Evolutionary conservation across 225 moss, liverwort and hornwort species (phyloP).

Genomic region (Pleurozium schreberi): DNA sequence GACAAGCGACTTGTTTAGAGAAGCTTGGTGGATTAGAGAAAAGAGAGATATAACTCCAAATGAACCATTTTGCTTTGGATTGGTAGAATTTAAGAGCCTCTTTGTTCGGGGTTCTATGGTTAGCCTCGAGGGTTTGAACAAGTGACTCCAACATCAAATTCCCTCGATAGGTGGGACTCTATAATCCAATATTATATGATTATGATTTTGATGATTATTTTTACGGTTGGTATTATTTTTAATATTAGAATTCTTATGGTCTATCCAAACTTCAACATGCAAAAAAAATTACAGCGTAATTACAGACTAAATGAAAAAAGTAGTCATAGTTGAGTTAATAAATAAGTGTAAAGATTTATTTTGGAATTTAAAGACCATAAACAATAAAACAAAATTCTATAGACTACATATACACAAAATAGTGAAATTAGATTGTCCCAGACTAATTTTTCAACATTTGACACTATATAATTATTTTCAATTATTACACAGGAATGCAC

Average conservation of each 20-base stretch:
- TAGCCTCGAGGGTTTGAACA: background rate
- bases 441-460: no score
- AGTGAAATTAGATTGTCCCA: no score
- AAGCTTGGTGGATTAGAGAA: rapidly evolving
- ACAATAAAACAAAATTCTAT: no score
- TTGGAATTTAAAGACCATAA: background rate
- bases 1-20: rapidly evolving
- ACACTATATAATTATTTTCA: no score
- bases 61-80: background rate
- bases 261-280: rapidly evolving
- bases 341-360: background rate
- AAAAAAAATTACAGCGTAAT: background rate
- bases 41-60: background rate
- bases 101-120: background rate
- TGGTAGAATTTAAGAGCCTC: background rate
- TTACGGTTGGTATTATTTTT: background rate
- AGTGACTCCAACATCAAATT: background rate
- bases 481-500: no score
- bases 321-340: rapidly evolving
- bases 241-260: background rate
- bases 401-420: no score
- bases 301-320: background rate
- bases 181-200: background rate
- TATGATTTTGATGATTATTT: no score
- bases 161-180: background rate